phyloP scores from a whole-genome alignment of 352 stramenopile species.

The Pythium dissotocum region DNA sequence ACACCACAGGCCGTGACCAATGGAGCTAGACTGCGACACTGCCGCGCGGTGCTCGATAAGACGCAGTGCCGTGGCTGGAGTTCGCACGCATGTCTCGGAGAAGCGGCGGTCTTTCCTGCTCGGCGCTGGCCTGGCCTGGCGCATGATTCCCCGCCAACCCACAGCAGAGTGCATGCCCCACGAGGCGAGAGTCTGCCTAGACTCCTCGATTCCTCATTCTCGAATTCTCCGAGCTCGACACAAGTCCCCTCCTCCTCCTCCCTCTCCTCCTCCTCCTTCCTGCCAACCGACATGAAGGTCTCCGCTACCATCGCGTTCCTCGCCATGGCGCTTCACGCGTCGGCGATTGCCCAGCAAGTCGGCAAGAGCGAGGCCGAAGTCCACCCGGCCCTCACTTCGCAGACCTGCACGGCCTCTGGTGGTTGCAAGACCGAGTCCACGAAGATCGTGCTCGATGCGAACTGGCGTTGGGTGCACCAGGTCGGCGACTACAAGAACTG shows the following conservation, averaged over 20 bases:
- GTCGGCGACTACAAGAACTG: conserved; percentile 66
- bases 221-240: neutral
- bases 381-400: conserved; percentile 49
- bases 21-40: neutral
- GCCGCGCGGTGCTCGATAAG: neutral
- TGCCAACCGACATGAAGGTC: neutral
- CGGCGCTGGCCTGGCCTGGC: too few species aligned
- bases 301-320: neutral
- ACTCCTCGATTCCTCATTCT: neutral
- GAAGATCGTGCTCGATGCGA: conserved; percentile 72
- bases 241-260: neutral
- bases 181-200: too few species aligned
- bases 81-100: neutral
- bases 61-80: neutral
- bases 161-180: neutral
- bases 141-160: neutral
- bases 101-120: neutral
- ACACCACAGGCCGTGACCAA: neutral
- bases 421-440: conserved; percentile 48
- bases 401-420: conserved; percentile 40
- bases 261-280: too few species aligned
- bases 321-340: neutral
- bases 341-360: conserved; percentile 39
- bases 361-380: conserved; percentile 49
- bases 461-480: conserved; percentile 75